A percentile compares a stretch with the other conserved stretches of the same genome.
These are phyloP conservation scores for Suillus alpinus DNA, from an alignment of 768 basidiomycete species.

Conservation along the genomic window DNA sequence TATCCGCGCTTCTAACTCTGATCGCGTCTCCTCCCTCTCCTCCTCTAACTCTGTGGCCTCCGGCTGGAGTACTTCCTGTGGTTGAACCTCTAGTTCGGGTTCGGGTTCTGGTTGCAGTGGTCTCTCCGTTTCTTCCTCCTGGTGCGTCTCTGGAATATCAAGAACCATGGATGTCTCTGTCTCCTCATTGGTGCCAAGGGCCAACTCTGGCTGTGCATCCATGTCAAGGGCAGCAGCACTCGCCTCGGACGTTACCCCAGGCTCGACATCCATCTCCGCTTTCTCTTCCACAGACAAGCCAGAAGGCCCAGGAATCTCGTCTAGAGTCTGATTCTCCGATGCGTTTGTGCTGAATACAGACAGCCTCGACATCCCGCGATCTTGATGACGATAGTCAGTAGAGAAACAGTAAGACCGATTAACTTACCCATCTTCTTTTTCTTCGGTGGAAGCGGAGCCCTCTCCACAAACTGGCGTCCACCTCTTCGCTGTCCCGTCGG, in stretches of 20 bases:
- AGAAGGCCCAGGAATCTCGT: conserved; percentile 26
- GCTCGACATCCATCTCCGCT: conserved; percentile 9
- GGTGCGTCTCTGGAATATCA: conserved; percentile 6
- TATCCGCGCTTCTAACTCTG: conserved; percentile 25
- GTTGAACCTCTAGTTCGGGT: conserved; percentile 3
- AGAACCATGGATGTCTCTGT: conserved; percentile 11
- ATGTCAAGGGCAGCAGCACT: not conserved
- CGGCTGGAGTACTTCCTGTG: not conserved
- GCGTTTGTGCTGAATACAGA: conserved; percentile 46
- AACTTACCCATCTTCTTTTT: conserved; percentile 42
- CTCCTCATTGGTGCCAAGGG: not conserved
- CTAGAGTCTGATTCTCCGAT: conserved; percentile 43
- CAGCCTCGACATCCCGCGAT: conserved; percentile 41
- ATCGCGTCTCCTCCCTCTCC: conserved; percentile 10
- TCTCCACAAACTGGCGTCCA: conserved; percentile 48
- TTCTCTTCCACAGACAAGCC: conserved; percentile 19
- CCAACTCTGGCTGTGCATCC: not conserved
- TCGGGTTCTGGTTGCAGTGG: not conserved
- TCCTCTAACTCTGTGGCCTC: not conserved
- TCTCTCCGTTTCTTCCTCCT: not conserved
- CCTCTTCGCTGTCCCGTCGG: conserved; percentile 70
- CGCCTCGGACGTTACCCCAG: not conserved
- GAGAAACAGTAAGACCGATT: not conserved
- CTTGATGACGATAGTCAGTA: conserved; percentile 9
- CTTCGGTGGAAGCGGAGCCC: conserved; percentile 46